phyloP scores from a whole-genome alignment of 768 basidiomycete species.

The Mycena galopus region DNA sequence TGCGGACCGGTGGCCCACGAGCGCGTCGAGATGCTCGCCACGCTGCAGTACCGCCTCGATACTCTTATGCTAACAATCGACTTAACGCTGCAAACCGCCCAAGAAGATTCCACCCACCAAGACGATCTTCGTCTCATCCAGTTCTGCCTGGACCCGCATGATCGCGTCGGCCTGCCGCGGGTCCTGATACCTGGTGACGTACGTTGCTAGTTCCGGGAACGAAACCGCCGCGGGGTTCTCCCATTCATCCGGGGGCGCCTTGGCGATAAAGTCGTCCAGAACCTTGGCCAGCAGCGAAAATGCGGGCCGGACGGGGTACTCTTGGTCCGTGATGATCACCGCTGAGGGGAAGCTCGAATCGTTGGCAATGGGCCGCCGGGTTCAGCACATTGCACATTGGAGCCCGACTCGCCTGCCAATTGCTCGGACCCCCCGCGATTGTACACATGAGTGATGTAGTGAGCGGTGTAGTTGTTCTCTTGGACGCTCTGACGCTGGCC shows the following conservation, averaged over 20 bases:
- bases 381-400: not conserved
- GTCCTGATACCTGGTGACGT: conserved; percentile 95
- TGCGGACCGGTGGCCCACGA: conserved; percentile 90
- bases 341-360: conserved; percentile 62
- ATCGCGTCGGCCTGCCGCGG: conserved; percentile 97
- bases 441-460: no score
- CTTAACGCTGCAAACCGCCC: conserved; percentile 19
- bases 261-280: conserved; percentile 90
- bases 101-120: conserved; percentile 67
- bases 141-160: conserved; percentile 97
- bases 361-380: conserved; percentile 17
- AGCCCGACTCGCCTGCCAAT: conserved; percentile 74
- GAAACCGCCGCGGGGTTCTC: conserved; percentile 74
- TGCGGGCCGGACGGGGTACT: conserved; percentile 96
- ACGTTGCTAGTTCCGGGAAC: conserved; percentile 82
- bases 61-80: conserved; percentile 87
- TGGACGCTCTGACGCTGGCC: conserved; percentile 95
- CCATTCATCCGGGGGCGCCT: conserved; percentile 81
- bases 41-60: conserved; percentile 97
- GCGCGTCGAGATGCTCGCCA: conserved; percentile 95
- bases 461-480: conserved; percentile 92
- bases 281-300: conserved; percentile 95
- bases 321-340: conserved; percentile 93
- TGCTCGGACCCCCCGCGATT: conserved; percentile 89
- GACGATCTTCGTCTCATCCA: conserved; percentile 99